Evolutionary conservation across 805 yeast species (phyloP), one percentile per base, ranked within the genome.

Genomic region (Starmerella bacillaris): DNA sequence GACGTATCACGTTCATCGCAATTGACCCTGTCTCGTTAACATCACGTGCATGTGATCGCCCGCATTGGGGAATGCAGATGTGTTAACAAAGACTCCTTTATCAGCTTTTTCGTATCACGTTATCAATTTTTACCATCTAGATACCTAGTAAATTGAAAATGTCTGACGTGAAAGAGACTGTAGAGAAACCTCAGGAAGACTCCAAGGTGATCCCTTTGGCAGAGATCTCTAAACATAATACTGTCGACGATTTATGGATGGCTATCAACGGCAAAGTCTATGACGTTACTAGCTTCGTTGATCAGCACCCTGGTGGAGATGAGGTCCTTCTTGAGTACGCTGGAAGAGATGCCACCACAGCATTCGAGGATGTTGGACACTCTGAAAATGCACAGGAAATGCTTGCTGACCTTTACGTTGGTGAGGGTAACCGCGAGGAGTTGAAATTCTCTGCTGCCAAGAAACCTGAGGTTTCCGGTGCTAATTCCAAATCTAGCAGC

Each of bases 341-440:
- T 21, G 94, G 93, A 30, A 65, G 67, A 40, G 93, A 82, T 54
- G 84, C 83, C 36, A 72, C 79, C 11, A 59, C 54, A 33, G 68
- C 73, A 18, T 73, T 72, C 45, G 73, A 70, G 46, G 94, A 82
- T 52, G 84, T 89, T 54, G 99, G 99, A 24, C 99, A 89, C 61
- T 82, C 96, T 24, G 95, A 84, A 43, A 94, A 84, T 47, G 96
- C 99, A 27, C 72, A 74, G 48, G 89, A 76, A 49, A 64, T 76
- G 47, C 63, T 89, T 50, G 64, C 60, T 30, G 71, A 68, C 27
- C 61, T 82, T 52, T 63, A 68, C 46, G 67, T 89, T 39, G 98
- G 98, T 45, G 74, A 67, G 35, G 65, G 86, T 35, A 84, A 83
- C 51, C 78, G 59, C 17, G 44, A 42, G 21, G 65, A 53, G 53